Conservation (phyloP, 139 green algal genomes). For the Parachlorella kessleri region DNA sequence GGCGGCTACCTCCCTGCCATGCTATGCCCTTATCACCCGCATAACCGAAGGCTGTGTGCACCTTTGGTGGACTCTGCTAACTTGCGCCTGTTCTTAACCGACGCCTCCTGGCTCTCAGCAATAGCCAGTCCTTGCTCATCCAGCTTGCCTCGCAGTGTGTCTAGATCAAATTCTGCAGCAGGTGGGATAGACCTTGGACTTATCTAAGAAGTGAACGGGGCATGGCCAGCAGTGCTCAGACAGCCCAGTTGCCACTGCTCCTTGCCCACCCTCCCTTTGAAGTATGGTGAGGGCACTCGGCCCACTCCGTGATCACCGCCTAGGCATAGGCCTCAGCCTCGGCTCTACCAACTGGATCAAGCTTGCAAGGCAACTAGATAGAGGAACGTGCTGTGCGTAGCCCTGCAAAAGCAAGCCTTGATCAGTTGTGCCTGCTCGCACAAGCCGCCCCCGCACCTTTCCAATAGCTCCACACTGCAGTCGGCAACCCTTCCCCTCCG, state of each 20-base stretch:
- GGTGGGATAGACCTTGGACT: too few species aligned
- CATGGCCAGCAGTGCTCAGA: not conserved
- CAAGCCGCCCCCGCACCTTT: conserved; percentile 17
- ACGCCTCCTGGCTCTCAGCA: conserved; percentile 82
- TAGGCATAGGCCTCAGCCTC: too few species aligned
- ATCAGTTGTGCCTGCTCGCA: not conserved
- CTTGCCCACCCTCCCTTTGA: not conserved
- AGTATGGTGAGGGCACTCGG: too few species aligned
- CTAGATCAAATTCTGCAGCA: conserved; percentile 83
- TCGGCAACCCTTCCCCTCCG: not conserved
- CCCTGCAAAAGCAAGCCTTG: not conserved
- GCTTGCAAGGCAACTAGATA: not conserved
- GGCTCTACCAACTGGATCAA: not conserved
- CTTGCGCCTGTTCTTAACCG: conserved; percentile 50
- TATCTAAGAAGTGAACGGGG: too few species aligned
- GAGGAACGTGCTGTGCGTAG: too few species aligned
- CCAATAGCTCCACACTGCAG: conserved; percentile 18
- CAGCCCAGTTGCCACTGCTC: not conserved
- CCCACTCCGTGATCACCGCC: too few species aligned
- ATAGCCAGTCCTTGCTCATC: conserved; percentile 86
- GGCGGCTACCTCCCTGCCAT: not conserved
- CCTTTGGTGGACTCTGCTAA: conserved; percentile 71
- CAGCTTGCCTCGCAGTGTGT: conserved; percentile 67
- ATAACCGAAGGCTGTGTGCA: too few species aligned
- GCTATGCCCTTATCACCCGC: too few species aligned